Base-by-base conservation (phyloP, 2,329 filamentous ascomycete species). In the Shiraia sp. region DNA sequence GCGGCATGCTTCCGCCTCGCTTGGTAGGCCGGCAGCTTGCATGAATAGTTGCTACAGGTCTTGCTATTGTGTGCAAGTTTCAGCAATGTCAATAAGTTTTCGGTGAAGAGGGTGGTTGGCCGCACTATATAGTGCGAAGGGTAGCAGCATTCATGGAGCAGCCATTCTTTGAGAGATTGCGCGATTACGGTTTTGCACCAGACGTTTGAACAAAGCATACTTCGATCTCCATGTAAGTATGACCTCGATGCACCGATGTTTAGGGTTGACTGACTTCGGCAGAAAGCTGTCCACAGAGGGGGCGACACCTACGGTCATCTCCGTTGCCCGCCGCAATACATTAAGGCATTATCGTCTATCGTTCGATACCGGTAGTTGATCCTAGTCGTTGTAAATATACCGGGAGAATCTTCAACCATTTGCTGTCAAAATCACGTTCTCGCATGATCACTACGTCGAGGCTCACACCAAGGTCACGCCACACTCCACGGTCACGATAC, bases 401-500 rank as follows among this genome's bases (percentile, higher is more conserved):
- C 50, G 56, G 56, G 44, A 55, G 38, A 55, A 38, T 14, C 17
- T 37, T 59, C 47, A 55, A 45, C 56, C 54, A 46, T 27, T 26
- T 15, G 33, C 40, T 33, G 41, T 43, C 36, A 50, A 37, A 44
- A 48, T 47, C 49, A 36, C 44, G 23, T 47, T n/a, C 54, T 55
- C 49, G 49, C 51, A 50, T 47, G 59, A 59, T 50, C 47, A 7
- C 32, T 32, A 36, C 40, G 28, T 33, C 34, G 42, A 19, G 8
- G 41, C 42, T 64, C 59, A 63, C 49, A 53, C 55, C 51, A 62
- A 42, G 49, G 59, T 65, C 61, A 65, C 61, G 59, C 58, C 61
- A 65, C 57, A 49, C 49, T 19, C 13, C 43, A 49, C 41, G 40
- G 41, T 34, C 30, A 44, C 42, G 39, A 45, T 46, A 45, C 39